Base-by-base conservation (phyloP, 2,329 filamentous ascomycete genomes). In the Phialocephala subalpina region DNA sequence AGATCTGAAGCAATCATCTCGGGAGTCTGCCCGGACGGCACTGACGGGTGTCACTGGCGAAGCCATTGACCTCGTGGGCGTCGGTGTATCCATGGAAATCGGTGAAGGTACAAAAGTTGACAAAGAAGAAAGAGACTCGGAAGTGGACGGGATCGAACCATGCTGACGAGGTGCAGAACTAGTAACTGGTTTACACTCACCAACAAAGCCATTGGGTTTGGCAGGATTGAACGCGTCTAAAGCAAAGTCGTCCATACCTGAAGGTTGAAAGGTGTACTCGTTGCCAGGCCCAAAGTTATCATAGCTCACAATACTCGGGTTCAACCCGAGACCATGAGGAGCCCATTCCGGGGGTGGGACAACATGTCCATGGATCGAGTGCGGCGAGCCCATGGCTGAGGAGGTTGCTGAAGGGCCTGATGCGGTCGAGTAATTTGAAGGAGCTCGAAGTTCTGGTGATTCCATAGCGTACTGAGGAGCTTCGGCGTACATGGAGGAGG, bases 401-500 rank as follows among this genome's bases (percentile, higher is more conserved):
- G 75, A 76, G 53, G 71, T 72, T 38, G 74, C 72, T 3, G 75
- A 77, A n/a, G 72, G 68, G 14, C 70, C 75, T 20, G 74, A 76
- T 5, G 75, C 76, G 29, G 75, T 76, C 20, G 75, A 77, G 61
- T 75, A 75, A 52, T 71, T 77, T 2, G 75, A 77, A 25, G 73
- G 71, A 27, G 71, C 71, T 63, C 71, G 67, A 14, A 75, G 62
- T n/a, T 75, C 72, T 69, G 74, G 74, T 22, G 74, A 76, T 47
- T 73, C 73, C 16, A 74, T 59, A 25, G 65, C 52, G 52, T 75
- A 73, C 60, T 73, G 73, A 47, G 72, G 70, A 40, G 69, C 67
- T 16, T 74, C 84, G 33, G 82, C 70, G 76, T 85, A 88, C 60
- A 86, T 73, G 12, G 79, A 67, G 36, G 79, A 73, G 29, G 80